Percentiles rank a stretch among this genome's conserved stretches.
phyloP scores from a whole-genome alignment of 257 asterid genomes.

The Anisodus acutangulus region DNA sequence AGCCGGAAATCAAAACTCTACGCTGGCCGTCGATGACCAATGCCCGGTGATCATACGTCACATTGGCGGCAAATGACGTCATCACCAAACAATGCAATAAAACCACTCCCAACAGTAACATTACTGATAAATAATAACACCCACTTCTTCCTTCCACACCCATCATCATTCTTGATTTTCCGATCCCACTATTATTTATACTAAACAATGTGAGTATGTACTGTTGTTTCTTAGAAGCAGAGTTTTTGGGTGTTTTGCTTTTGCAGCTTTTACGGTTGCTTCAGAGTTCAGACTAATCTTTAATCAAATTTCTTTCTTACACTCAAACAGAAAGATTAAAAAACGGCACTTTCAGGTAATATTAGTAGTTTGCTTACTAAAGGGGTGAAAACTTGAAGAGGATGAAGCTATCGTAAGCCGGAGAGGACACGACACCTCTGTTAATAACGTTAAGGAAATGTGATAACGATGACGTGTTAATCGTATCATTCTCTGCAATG shows the following conservation, averaged over 20 bases:
- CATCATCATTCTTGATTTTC: background rate
- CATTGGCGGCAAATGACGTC: slow-evolving; percentile 60
- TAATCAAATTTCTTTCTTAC: background rate
- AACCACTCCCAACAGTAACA: slow-evolving; percentile 28
- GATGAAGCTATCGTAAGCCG: background rate
- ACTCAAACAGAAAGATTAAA: background rate
- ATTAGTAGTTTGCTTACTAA: background rate
- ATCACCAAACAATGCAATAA: slow-evolving; percentile 35
- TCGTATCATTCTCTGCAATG: background rate
- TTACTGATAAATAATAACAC: slow-evolving; percentile 25
- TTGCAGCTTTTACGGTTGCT: slow-evolving; percentile 3
- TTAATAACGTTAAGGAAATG: background rate
- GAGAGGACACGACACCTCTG: slow-evolving; percentile 5
- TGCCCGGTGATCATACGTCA: slow-evolving; percentile 82
- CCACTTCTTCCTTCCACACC: background rate
- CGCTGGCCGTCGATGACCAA: slow-evolving; percentile 66
- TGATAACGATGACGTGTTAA: slow-evolving; percentile 7
- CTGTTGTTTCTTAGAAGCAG: background rate
- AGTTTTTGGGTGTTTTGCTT: background rate
- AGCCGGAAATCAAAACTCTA: slow-evolving; percentile 64
- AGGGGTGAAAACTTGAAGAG: background rate
- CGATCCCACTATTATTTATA: background rate
- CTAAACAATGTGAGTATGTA: background rate
- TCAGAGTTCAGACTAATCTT: background rate
- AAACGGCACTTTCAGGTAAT: background rate